Evolutionary conservation across 768 basidiomycete genomes (phyloP).

Genomic region (Psilocybe cyanescens): DNA sequence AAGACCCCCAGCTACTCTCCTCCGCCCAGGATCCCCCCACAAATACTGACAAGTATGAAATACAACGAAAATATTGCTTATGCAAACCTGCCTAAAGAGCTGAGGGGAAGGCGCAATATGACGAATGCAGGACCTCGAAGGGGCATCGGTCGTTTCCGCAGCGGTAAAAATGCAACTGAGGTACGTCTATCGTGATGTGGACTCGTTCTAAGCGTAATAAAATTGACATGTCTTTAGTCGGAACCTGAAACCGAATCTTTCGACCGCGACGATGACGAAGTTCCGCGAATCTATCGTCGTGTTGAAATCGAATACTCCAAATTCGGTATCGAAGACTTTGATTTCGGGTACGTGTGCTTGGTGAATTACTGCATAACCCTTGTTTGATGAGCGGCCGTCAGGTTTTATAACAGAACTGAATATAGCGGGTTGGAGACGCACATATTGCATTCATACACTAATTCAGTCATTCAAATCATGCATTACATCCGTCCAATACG

Average conservation of each 20-base stretch:
- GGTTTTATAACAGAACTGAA: conserved; percentile 91
- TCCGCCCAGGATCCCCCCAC: conserved; percentile 77
- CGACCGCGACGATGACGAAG: conserved; percentile 57
- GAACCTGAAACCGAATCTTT: conserved; percentile 57
- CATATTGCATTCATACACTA: conserved; percentile 97
- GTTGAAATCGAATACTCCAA: conserved; percentile 99
- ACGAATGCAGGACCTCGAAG: conserved; percentile 56
- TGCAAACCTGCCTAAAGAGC: conserved; percentile 84
- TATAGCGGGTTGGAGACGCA: conserved; percentile 96
- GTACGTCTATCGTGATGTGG: conserved; percentile 42
- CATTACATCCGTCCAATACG: conserved; percentile 84
- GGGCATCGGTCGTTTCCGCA: conserved; percentile 78
- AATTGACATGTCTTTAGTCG: conserved; percentile 26
- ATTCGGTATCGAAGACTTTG: conserved; percentile 98
- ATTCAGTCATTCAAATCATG: conserved; percentile 87
- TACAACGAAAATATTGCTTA: conserved; percentile 90
- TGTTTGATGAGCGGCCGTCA: conserved; percentile 29
- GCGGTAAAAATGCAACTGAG: conserved; percentile 60
- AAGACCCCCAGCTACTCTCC: conserved; percentile 59
- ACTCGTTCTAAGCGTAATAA: conserved; percentile 16
- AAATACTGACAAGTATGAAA: conserved; percentile 79
- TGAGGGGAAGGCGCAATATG: conserved; percentile 84
- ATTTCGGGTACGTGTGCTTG: conserved; percentile 76
- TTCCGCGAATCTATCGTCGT: conserved; percentile 84
- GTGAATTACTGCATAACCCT: background rate